Percentiles rank a stretch among this genome's conserved stretches.
These are phyloP conservation scores for Cinchona pubescens DNA, from an alignment of 257 asterid species.

Conservation along the genomic window DNA sequence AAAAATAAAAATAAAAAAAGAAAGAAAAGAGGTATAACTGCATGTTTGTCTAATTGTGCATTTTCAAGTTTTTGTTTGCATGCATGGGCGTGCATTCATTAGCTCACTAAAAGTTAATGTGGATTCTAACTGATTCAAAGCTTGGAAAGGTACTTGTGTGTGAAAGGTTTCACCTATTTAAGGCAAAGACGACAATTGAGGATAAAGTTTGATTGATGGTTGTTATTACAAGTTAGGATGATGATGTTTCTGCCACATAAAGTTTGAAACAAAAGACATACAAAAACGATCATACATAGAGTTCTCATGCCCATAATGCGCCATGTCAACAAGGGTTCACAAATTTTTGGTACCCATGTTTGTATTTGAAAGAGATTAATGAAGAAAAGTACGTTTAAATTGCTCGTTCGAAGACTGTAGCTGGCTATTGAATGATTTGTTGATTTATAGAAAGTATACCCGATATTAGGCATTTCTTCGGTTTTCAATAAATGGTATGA, in stretches of 20 bases:
- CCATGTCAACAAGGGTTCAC: not conserved
- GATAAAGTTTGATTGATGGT: slow-evolving; percentile 40
- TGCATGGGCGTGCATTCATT: slow-evolving; percentile 16
- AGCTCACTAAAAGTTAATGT: slow-evolving; percentile 15
- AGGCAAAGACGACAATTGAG: slow-evolving; percentile 19
- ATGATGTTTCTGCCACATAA: slow-evolving; percentile 30
- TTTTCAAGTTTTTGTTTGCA: slow-evolving; percentile 12
- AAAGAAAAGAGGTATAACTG: not conserved
- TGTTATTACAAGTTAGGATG: slow-evolving; percentile 24
- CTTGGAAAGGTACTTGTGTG: slow-evolving; percentile 36
- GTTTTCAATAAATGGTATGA: not conserved
- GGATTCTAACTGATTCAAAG: slow-evolving; percentile 12
- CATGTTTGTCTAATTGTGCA: slow-evolving; percentile 1
- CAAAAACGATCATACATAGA: not conserved
- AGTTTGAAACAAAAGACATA: slow-evolving; percentile 2
- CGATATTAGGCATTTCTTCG: not conserved
- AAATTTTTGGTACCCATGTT: not conserved
- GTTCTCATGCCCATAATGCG: not conserved
- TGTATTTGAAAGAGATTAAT: not conserved
- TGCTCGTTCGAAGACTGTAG: no score
- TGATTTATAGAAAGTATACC: not conserved
- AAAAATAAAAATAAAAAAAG: slow-evolving; percentile 9
- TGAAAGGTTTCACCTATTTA: slow-evolving; percentile 17
- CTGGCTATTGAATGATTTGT: no score
- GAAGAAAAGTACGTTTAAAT: not conserved